Evolutionary conservation across 371 early-diverging fungal species (phyloP).

Genomic region (Mortierella polycephala): DNA sequence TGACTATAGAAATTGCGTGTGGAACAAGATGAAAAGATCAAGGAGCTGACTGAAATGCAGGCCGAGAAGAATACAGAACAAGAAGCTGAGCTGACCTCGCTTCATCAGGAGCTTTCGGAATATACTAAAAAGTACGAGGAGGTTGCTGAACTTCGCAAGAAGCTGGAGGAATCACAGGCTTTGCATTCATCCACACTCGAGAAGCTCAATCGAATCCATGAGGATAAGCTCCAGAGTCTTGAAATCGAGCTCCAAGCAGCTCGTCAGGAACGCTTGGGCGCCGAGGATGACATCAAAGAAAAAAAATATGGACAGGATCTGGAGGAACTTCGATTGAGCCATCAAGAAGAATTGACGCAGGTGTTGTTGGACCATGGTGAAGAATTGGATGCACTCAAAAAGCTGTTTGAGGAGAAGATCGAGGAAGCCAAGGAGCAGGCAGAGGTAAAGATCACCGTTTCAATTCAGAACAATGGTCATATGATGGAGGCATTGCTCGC

Average conservation of each 20-base stretch:
- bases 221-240: slow-evolving; percentile 47
- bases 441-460: slow-evolving; percentile 24
- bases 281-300: slow-evolving; percentile 39
- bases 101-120: slow-evolving; percentile 44
- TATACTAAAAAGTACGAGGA: slow-evolving; percentile 39
- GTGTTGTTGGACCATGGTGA: slow-evolving; percentile 28
- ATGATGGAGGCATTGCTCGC: background rate
- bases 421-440: slow-evolving; percentile 47
- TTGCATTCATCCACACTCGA: slow-evolving; percentile 45
- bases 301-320: slow-evolving; percentile 36
- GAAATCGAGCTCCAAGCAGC: slow-evolving; percentile 50
- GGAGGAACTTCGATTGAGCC: slow-evolving; percentile 35
- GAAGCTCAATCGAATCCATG: slow-evolving; percentile 49
- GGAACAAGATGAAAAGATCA: slow-evolving; percentile 47
- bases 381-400: slow-evolving; percentile 40
- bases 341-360: slow-evolving; percentile 44
- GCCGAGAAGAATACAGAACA: slow-evolving; percentile 35
- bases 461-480: background rate
- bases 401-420: slow-evolving; percentile 28
- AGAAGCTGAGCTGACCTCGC: slow-evolving; percentile 42
- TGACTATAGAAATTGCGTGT: slow-evolving; percentile 37
- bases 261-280: slow-evolving; percentile 34
- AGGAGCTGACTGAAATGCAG: slow-evolving; percentile 38
- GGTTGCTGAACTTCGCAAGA: slow-evolving; percentile 27
- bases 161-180: slow-evolving; percentile 48